Evolutionary conservation across 306 rosid species (phyloP), one percentile per base, ranked within the genome.

Genomic region (Begonia loranthoides): DNA sequence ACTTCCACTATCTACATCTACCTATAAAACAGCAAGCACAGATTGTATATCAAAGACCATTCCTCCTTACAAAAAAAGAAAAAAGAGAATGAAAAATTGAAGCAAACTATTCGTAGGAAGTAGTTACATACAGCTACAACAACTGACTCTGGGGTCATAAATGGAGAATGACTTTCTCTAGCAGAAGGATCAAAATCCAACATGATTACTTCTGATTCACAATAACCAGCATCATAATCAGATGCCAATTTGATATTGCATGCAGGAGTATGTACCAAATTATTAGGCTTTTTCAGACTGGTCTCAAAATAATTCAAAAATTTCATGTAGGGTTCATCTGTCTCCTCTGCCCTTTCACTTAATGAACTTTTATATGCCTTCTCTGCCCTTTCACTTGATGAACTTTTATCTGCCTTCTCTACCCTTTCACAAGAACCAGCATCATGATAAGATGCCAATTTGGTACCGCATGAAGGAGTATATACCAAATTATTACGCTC

Each of bases 171-270:
- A 22, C 15, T 41, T 51, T 2, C 13, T 41, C 34, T 70, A 41
- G 48, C 17, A 41, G 45, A 48, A 46, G 75, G 67, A 69, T 60
- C 45, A 15, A 41, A 56, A 10, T 81, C 80, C 36, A 60, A 15
- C 60, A 50, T 41, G 36, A 68, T 16, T 53, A 61, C 45, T 61
- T 79, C 77, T 10, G 69, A 16, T 41, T 81, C 84, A 33, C 76
- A 57, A 14, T 67, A 51, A 58, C 66, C 9, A 28, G 36, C 36
- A 28, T 28, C 36, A 28, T 7, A 4, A 28, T 28, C 36, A 28
- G 36, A 28, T 28, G 36, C 36, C 4, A 4, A 28, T 19, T 19
- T 19, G 22, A 4, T 19, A 19, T 19, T 4, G 22, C 22, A 19
- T 28, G 36, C 36, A 4, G n/a, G n/a, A n/a, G n/a, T n/a, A n/a